phyloP scores from a whole-genome alignment of 2,329 filamentous ascomycete genomes.

The Tolypocladium pustulatum region DNA sequence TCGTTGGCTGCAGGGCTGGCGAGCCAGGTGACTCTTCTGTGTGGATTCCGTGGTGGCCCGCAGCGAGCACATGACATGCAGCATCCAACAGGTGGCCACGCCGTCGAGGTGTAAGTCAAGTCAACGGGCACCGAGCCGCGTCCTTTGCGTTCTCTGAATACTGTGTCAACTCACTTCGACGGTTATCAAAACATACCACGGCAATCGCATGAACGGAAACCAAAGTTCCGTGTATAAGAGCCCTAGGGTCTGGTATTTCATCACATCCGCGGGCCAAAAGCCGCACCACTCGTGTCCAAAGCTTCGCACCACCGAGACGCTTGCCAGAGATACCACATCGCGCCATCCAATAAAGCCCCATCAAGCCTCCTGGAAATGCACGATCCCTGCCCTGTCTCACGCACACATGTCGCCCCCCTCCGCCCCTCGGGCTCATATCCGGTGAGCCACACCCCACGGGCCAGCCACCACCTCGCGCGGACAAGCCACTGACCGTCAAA shows the following conservation, averaged over 20 bases:
- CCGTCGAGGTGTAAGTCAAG: not conserved
- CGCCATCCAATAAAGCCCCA: not conserved
- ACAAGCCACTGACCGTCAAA: not conserved
- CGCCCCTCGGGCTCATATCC: not conserved
- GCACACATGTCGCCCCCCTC: not conserved
- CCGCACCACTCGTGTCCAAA: not conserved
- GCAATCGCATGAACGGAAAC: not conserved
- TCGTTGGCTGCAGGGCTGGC: not conserved
- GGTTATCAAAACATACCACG: not conserved
- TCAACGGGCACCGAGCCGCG: no score
- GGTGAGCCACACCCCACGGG: not conserved
- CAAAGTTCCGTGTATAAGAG: no score
- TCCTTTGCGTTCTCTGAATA: no score
- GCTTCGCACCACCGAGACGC: not conserved
- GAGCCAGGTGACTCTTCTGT: not conserved
- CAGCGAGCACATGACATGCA: not conserved
- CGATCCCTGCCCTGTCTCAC: not conserved
- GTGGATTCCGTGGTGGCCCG: not conserved
- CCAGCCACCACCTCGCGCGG: not conserved
- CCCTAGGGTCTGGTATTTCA: no score
- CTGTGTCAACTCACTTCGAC: not conserved
- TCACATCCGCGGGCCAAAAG: not conserved
- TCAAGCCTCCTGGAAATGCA: not conserved
- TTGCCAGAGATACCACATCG: not conserved
- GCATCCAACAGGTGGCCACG: not conserved